These are phyloP conservation scores for Fusarium albidum DNA, from an alignment of 2,329 filamentous ascomycete species.

Conservation along the genomic window DNA sequence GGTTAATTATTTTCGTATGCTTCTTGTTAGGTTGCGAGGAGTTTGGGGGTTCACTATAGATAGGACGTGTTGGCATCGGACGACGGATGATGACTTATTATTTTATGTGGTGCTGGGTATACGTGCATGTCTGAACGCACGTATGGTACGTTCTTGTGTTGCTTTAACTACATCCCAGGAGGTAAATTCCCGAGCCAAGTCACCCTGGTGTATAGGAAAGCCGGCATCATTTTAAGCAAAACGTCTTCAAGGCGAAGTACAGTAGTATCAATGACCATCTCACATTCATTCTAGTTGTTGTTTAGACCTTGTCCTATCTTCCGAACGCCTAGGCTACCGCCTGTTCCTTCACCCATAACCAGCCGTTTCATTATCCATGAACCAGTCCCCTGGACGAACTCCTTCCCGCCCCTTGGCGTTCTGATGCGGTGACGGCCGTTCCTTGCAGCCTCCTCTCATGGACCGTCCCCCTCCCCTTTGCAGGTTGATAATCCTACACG, in stretches of 20 bases:
- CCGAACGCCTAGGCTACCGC: slow-evolving; percentile 6
- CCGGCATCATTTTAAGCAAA: not conserved
- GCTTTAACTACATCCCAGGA: too few relatives aligned
- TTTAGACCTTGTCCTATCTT: slow-evolving; percentile 14
- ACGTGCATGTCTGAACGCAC: too few relatives aligned
- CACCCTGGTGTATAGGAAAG: too few relatives aligned
- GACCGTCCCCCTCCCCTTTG: slow-evolving; percentile 1
- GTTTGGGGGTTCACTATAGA: too few relatives aligned
- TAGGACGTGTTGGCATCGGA: too few relatives aligned
- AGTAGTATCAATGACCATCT: slow-evolving; percentile 14
- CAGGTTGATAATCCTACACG: slow-evolving; percentile 24
- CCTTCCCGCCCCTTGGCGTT: not conserved
- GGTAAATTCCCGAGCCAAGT: too few relatives aligned
- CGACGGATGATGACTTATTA: too few relatives aligned
- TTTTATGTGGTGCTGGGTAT: too few relatives aligned
- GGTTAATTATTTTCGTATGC: not conserved
- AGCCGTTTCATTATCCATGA: not conserved
- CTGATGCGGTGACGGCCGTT: slow-evolving; percentile 2
- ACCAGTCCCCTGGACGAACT: not conserved
- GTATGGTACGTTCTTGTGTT: too few relatives aligned
- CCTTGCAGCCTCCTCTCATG: not conserved
- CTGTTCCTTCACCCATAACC: not conserved
- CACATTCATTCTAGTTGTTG: slow-evolving; percentile 32
- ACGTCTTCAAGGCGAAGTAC: too few relatives aligned
- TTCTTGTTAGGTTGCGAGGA: not conserved